These are phyloP conservation scores for Starmerella vaccinii DNA, from an alignment of 805 yeast genomes.

Conservation along the genomic window DNA sequence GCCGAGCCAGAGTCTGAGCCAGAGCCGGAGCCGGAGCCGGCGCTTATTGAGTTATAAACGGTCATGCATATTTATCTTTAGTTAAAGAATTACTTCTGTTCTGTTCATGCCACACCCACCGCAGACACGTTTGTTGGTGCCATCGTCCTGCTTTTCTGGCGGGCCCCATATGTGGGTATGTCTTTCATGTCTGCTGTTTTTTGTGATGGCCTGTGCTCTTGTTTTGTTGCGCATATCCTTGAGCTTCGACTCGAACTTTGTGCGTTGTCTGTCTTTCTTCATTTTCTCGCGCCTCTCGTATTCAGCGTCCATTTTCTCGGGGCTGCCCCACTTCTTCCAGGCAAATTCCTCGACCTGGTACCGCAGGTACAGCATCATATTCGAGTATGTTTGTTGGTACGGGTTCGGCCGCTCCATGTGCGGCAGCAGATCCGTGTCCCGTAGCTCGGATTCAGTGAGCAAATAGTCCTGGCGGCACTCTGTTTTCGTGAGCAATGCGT, in stretches of 20 bases:
- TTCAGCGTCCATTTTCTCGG: slow-evolving; percentile 81
- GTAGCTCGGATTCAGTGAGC: slow-evolving; percentile 83
- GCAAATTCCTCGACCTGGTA: slow-evolving; percentile 92
- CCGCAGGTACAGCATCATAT: slow-evolving; percentile 86
- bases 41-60: slow-evolving; percentile 18
- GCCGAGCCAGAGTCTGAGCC: slow-evolving; percentile 8
- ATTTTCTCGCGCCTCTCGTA: slow-evolving; percentile 74
- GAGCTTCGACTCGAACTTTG: slow-evolving; percentile 65
- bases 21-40: slow-evolving; percentile 8
- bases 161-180: slow-evolving; percentile 69
- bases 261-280: slow-evolving; percentile 63
- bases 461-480: slow-evolving; percentile 90
- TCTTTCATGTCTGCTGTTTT: slow-evolving; percentile 41
- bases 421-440: slow-evolving; percentile 56
- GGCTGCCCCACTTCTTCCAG: slow-evolving; percentile 87
- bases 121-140: slow-evolving; percentile 17
- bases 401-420: slow-evolving; percentile 89
- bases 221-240: slow-evolving; percentile 83
- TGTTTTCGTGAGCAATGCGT: slow-evolving; percentile 83
- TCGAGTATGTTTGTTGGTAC: slow-evolving; percentile 73
- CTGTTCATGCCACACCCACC: slow-evolving; percentile 24
- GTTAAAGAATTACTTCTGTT: slow-evolving; percentile 13
- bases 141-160: slow-evolving; percentile 18
- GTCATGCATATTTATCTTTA: not conserved
- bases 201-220: slow-evolving; percentile 79